Percentiles rank a stretch among this genome's conserved stretches.
Evolutionary conservation across 2,329 filamentous ascomycete species (phyloP).

Genomic region (Exophiala sp.): DNA sequence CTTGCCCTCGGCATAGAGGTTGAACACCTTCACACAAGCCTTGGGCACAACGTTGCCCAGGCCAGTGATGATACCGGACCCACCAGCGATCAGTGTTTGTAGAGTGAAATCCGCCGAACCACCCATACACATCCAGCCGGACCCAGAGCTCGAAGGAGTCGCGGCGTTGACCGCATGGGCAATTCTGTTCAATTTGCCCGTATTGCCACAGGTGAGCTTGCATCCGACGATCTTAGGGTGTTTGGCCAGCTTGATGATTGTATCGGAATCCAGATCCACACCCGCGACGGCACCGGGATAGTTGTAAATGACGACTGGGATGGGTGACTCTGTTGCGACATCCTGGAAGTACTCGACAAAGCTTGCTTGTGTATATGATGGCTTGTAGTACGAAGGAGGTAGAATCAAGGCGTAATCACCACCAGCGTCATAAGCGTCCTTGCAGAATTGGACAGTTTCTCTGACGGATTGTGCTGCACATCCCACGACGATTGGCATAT

Average conservation of each 20-base stretch:
- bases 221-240: conserved; percentile 66
- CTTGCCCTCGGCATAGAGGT: conserved; percentile 59
- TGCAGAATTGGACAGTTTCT: conserved; percentile 67
- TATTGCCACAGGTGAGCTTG: conserved; percentile 71
- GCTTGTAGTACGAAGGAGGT: conserved; percentile 71
- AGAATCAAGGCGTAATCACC: conserved; percentile 74
- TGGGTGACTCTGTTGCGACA: conserved; percentile 57
- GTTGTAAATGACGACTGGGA: conserved; percentile 70
- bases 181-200: conserved; percentile 67
- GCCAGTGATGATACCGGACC: conserved; percentile 68
- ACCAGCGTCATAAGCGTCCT: conserved; percentile 65
- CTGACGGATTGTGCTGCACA: conserved; percentile 70
- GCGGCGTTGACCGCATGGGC: conserved; percentile 44
- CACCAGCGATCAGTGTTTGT: conserved; percentile 66
- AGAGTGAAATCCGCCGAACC: conserved; percentile 72
- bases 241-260: conserved; percentile 55
- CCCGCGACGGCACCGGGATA: conserved; percentile 66
- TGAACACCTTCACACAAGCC: conserved; percentile 59
- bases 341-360: conserved; percentile 63
- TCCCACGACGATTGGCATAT: conserved; percentile 69
- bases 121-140: conserved; percentile 67
- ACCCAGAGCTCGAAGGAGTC: conserved; percentile 46
- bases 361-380: conserved; percentile 60
- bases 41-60: conserved; percentile 68
- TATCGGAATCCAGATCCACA: conserved; percentile 65